Percentiles rank a stretch among this genome's conserved stretches.
Evolutionary conservation across 176 grass and related monocot species (phyloP).

Genomic region (bread wheat (Triticum aestivum)): DNA sequence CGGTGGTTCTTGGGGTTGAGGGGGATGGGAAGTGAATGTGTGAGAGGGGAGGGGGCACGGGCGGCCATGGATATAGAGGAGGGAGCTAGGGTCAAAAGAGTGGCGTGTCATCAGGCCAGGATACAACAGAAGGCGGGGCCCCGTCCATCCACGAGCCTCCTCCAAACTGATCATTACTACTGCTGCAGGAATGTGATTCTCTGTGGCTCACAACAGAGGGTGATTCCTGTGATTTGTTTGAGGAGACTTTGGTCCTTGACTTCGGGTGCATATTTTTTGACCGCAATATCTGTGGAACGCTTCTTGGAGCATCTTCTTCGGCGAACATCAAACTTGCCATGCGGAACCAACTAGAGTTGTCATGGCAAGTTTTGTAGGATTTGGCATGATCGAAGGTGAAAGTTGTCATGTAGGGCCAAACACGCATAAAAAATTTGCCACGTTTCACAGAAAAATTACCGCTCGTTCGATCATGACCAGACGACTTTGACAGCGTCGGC

Average conservation of each 20-base stretch:
- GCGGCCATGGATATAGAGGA: conserved; percentile 14
- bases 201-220: neutral
- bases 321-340: no score
- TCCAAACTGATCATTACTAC: neutral
- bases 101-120: neutral
- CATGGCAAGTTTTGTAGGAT: no score
- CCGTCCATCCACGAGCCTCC: neutral
- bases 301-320: no score
- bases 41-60: neutral
- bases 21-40: neutral
- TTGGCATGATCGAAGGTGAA: no score
- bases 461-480: no score
- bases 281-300: no score
- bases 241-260: neutral
- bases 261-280: neutral
- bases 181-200: neutral
- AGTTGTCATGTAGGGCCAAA: no score
- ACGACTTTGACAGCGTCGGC: no score
- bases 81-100: conserved; percentile 23
- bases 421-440: no score
- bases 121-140: conserved; percentile 15
- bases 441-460: no score
- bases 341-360: no score
- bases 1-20: neutral
- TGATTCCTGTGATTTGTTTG: neutral